Evolutionary conservation across 2,329 filamentous ascomycete species (phyloP), one percentile per base, ranked within the genome.

Genomic region (Aspergillus novoparasiticus): DNA sequence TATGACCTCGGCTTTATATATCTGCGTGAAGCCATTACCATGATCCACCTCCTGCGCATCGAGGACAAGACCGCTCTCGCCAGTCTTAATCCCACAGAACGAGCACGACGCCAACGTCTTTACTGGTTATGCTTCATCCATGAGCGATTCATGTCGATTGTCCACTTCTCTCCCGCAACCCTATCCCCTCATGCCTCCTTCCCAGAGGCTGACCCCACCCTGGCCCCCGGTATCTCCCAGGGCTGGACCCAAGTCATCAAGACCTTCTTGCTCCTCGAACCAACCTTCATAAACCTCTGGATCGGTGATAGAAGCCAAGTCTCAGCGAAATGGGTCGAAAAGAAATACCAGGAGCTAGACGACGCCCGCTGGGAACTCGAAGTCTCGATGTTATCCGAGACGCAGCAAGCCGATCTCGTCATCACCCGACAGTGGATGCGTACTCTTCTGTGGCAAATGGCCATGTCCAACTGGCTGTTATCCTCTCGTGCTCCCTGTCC

Each of bases 101-200:
- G 78, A 28, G 77, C 80, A 28, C 74, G 77, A 56, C 71, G 81
- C 56, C 83, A 85, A 64, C 77, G 85, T 3, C 71, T 85, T 1
- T 86, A 86, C 70, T 87, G 85, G 84, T 80, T 85, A 65, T 80
- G 80, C 14, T 86, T 83, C 66, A 84, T 87, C 36, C 84, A 86
- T 63, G 85, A 87, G 69, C 81, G 85, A 19, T 87, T 86, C 68
- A 69, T 84, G n/a, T 82, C 82, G 39, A 81, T 86, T 30, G 75
- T 83, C 4, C 80, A 84, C 45, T 84, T 84, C 50, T 81, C 81
- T 6, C 76, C 73, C n/a, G 75, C 78, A 5, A 77, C 78, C 11
- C 68, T 82, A n/a, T 75, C 73, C 6, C 77, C 79, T 14, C 72
- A 81, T 21, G 72, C 72, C 14, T 69, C 69, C 3, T 70, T 79